These are phyloP conservation scores for Plasmodium vivax DNA, from an alignment of 169 alveolate genomes.

Conservation along the genomic window DNA sequence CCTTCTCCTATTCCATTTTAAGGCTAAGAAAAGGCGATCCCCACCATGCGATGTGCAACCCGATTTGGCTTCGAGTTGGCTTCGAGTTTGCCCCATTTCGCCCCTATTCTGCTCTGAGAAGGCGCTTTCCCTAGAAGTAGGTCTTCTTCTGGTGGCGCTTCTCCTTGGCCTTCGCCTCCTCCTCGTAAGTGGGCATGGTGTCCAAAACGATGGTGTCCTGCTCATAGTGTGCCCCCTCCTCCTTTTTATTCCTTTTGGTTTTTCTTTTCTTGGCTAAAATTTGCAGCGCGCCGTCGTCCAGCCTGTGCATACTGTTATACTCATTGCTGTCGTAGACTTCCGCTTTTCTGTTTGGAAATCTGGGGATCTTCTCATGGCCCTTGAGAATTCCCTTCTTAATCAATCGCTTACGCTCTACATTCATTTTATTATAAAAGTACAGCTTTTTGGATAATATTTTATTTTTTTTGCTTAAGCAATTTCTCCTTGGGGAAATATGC, in stretches of 20 bases:
- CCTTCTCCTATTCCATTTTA: neutral
- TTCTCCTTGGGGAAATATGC: conserved; percentile 62
- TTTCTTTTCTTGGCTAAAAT: conserved; percentile 63
- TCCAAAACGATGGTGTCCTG: conserved; percentile 67
- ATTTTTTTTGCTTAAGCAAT: conserved; percentile 70
- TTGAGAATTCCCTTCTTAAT: conserved; percentile 71
- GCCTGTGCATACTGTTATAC: conserved; percentile 34
- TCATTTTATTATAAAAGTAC: conserved; percentile 73
- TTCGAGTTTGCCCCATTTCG: too few species aligned
- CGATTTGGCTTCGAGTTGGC: neutral
- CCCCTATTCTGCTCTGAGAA: neutral
- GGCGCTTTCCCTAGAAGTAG: conserved; percentile 12
- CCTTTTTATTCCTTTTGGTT: conserved; percentile 33
- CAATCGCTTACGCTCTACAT: conserved; percentile 55
- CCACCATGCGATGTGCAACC: neutral
- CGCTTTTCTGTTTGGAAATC: conserved; percentile 73
- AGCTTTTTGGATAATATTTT: conserved; percentile 70
- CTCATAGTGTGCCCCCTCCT: conserved; percentile 19
- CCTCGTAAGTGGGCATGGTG: conserved; percentile 74
- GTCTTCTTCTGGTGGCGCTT: conserved; percentile 68
- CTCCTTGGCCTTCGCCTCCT: conserved; percentile 57
- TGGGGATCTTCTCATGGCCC: conserved; percentile 62
- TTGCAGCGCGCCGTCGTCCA: conserved; percentile 68
- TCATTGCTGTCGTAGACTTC: conserved; percentile 71
- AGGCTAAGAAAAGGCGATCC: neutral